Evolutionary conservation across 2,329 filamentous ascomycete genomes (phyloP), one percentile per base, ranked within the genome.

Genomic region (Epichloe glyceriae): DNA sequence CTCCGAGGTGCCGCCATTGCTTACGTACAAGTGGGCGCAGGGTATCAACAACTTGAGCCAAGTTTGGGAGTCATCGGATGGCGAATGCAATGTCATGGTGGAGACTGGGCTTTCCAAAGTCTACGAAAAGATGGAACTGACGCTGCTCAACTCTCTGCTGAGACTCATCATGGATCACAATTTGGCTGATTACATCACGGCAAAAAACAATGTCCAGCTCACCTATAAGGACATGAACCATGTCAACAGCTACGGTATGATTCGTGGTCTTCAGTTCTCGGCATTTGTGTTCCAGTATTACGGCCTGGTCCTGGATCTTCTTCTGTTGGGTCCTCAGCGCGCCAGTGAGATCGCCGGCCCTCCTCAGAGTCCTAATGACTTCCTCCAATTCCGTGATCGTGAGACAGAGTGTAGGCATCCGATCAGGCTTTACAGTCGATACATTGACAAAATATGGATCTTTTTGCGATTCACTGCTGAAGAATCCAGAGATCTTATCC

Each of bases 221-320:
- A 96, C 94, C 55, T 98, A 98, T 75, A 98, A 98, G 73, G 93
- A 98, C 61, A 98, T 98, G 93, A 97, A 96, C 64, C 93, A 98
- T 63, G 93, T 94, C 64, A 98, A 98, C 70, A 94, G 88, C 64
- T 98, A 97, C 64, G 93, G 93, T 59, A 86, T 98, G 85, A 96
- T 98, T 61, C 88, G 93, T 61, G 93, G 94, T 59, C 77, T 98
- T 15, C 94, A 98, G 58, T 98, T 98, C 70, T 96, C 93, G 2
- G 93, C 88, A 0, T 98, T 98, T 56, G 93, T 98, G 20, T 98
- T 98, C 78, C 93, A 98, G 65, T 98, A 90, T 75, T 98, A 98
- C 60, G 93, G 94, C 45, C 75, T 98, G 54, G 91, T 98, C 53
- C 82, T 98, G 50, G 93, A 98, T 70, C 76, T 98, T 44, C 74